Percentiles rank a stretch among this genome's conserved stretches.
Conservation (phyloP, 371 early-diverging fungal species). For the Rhizopus delemar region DNA sequence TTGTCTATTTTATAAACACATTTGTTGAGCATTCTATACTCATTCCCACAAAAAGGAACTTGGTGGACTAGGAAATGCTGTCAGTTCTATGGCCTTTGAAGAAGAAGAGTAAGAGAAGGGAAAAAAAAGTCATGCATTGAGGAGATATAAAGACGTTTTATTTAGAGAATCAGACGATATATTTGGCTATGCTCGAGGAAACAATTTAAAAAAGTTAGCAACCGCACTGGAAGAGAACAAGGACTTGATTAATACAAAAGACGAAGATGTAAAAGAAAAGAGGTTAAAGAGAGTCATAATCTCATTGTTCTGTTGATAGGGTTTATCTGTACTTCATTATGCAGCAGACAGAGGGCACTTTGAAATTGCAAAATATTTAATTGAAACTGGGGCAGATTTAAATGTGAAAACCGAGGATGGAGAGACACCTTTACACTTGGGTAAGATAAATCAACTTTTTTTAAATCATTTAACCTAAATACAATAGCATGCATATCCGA, state of each 20-base stretch:
- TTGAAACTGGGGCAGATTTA: slow-evolving; percentile 43
- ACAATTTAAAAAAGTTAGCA: slow-evolving; percentile 22
- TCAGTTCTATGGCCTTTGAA: slow-evolving; percentile 36
- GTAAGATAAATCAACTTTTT: slow-evolving; percentile 21
- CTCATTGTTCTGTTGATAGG: slow-evolving; percentile 19
- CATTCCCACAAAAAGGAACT: slow-evolving; percentile 6
- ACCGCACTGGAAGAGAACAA: slow-evolving; percentile 5
- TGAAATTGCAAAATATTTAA: slow-evolving; percentile 27
- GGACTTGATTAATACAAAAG: slow-evolving; percentile 22
- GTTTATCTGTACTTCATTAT: slow-evolving; percentile 46
- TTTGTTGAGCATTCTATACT: not conserved
- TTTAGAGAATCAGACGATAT: slow-evolving; percentile 35
- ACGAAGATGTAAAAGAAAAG: slow-evolving; percentile 25
- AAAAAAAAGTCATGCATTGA: not conserved
- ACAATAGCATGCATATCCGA: slow-evolving; percentile 48
- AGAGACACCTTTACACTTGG: slow-evolving; percentile 50
- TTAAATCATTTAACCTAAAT: not conserved
- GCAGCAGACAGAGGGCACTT: slow-evolving; percentile 47
- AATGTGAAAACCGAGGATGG: slow-evolving; percentile 36
- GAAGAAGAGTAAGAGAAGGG: slow-evolving; percentile 17
- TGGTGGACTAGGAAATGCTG: slow-evolving; percentile 22
- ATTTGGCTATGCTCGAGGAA: slow-evolving; percentile 35
- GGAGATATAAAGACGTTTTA: not conserved
- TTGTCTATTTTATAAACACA: not conserved
- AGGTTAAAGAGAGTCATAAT: not conserved